Base-by-base conservation (phyloP, 495 filamentous ascomycete genomes). In the Penicillium herquei region DNA sequence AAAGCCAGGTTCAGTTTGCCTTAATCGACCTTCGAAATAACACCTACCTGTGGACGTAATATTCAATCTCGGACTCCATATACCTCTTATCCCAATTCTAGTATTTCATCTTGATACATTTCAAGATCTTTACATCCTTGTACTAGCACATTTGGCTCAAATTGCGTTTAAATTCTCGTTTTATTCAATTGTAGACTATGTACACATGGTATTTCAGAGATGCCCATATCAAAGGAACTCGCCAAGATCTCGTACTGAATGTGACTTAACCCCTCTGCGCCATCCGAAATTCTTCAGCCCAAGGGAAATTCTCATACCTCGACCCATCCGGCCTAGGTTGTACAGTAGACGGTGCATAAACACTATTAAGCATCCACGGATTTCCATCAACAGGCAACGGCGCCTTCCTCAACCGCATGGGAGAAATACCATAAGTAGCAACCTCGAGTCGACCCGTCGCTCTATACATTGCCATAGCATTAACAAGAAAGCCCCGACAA, bases 261-360 rank as follows among this genome's bases (percentile, higher is more conserved):
- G 14, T n/a, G 2, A 32, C 26, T 13, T 32, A 21, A 14, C 43
- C 18, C 3, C 13, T 32, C 51, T 50, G 50, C 26, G 14, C 48
- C 9, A 5, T 35, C 1, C 31, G 21, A 31, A 59, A 55, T 16
- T 48, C 50, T 16, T 57, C 50, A 3, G 32, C 44, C 51, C 51
- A 59, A 33, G 56, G 56, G 13, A 49, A 59, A 59, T 59, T 59
- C 52, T 47, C 51, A 48, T 39, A 45, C 16, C 56, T 33, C 30
- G 45, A 49, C 7, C 56, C 56, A 55, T 55, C 56, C 7, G 9
- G 3, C 6, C 21, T 18, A 10, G 46, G 7, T 26, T 43, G 14
- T 1, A 59, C 56, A 5, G 52, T 54, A 8, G 51, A 51, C 7
- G 51, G 46, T 7, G 47, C 45, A 51, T 39, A 59, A 12, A 59